Conservation (phyloP, 257 asterid genomes). For the Fraxinus anomala region DNA sequence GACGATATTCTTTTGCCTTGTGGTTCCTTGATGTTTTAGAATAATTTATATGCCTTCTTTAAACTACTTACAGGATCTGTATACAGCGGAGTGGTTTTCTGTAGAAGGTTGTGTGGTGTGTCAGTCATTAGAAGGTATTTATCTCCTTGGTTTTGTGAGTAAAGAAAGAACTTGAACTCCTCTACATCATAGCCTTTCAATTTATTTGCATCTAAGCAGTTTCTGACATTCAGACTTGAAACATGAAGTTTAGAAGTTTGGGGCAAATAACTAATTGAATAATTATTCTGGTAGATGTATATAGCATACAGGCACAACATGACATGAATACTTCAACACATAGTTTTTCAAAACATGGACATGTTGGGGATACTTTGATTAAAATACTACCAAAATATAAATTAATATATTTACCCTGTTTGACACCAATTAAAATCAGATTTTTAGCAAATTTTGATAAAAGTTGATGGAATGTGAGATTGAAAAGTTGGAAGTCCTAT, state of each 20-base stretch:
- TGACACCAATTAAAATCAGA: no score
- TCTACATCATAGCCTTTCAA: not conserved
- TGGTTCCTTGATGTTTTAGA: not conserved
- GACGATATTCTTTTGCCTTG: not conserved
- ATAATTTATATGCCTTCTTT: slow-evolving; percentile 4
- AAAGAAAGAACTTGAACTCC: not conserved
- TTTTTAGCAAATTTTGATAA: no score
- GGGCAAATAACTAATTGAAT: not conserved
- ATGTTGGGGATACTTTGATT: not conserved
- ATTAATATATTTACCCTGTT: not conserved
- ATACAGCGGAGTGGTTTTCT: slow-evolving; percentile 79
- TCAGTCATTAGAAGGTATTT: slow-evolving; percentile 91
- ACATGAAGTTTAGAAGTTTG: not conserved
- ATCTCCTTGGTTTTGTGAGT: not conserved
- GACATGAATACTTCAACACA: not conserved
- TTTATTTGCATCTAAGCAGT: not conserved
- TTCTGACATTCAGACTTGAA: not conserved
- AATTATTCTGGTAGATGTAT: not conserved
- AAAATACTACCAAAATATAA: not conserved
- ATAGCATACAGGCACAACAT: not conserved
- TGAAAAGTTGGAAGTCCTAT: no score
- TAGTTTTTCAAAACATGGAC: no score
- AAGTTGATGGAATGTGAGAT: no score
- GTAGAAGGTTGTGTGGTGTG: slow-evolving; percentile 82
- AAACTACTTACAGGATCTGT: slow-evolving; percentile 64